Conservation (phyloP, 768 basidiomycete species). For the Serendipita sp. region DNA sequence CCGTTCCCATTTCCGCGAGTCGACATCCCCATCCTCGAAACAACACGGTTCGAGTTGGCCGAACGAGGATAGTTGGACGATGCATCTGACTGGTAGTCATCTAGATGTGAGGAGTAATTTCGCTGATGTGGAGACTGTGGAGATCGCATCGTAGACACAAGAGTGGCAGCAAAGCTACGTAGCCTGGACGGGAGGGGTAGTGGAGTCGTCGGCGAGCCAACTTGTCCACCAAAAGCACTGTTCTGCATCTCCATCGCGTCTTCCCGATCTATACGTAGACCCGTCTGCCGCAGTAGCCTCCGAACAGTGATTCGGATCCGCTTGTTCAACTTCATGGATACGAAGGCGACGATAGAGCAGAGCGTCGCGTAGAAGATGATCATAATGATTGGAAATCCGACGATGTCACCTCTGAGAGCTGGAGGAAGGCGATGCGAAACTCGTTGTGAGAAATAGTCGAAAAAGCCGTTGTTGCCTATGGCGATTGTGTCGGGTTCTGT, state of each 20-base stretch:
- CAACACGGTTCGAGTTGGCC: no score
- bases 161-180: not conserved
- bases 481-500: slow-evolving; percentile 35
- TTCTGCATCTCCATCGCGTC: not conserved
- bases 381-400: slow-evolving; percentile 12
- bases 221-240: not conserved
- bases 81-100: not conserved
- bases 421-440: slow-evolving; percentile 46
- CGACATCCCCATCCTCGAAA: not conserved
- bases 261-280: not conserved
- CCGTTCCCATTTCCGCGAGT: not conserved
- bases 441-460: slow-evolving; percentile 49
- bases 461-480: slow-evolving; percentile 21
- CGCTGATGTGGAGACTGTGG: not conserved
- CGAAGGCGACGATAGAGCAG: slow-evolving; percentile 6
- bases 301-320: slow-evolving; percentile 7
- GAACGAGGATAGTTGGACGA: no score
- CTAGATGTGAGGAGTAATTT: not conserved
- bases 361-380: slow-evolving; percentile 10
- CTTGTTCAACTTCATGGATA: slow-evolving; percentile 6
- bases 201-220: not conserved
- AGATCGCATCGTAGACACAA: not conserved
- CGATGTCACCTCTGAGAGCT: slow-evolving; percentile 34
- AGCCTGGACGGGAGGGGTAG: not conserved
- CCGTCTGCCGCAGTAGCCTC: not conserved